Percentiles rank a stretch among this genome's conserved stretches.
Evolutionary conservation across 2,329 filamentous ascomycete species (phyloP).

Genomic region (Aschersonia sp.): DNA sequence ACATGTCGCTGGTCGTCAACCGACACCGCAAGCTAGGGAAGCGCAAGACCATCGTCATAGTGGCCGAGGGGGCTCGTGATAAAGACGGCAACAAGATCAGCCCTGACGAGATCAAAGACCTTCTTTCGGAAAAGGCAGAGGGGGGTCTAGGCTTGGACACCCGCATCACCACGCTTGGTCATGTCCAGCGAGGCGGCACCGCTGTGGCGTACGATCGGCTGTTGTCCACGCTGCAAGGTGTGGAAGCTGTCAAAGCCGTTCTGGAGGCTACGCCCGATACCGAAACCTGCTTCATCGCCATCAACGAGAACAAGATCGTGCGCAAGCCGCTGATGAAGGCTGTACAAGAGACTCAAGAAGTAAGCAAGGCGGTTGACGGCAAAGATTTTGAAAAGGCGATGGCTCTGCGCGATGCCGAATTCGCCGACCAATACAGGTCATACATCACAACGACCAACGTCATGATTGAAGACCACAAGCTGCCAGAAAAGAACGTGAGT

Average conservation of each 20-base stretch:
- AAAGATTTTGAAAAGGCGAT: conserved; percentile 85
- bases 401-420: conserved; percentile 80
- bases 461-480: conserved; percentile 49
- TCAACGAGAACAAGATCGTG: conserved; percentile 95
- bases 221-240: conserved; percentile 83
- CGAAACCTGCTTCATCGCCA: conserved; percentile 87
- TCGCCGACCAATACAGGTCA: conserved; percentile 79
- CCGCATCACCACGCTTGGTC: conserved; percentile 84
- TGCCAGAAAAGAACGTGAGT: conserved; percentile 58
- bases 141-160: conserved; percentile 70
- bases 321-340: conserved; percentile 81
- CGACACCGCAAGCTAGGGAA: conserved; percentile 82
- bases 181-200: conserved; percentile 90
- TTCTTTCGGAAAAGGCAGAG: conserved; percentile 59
- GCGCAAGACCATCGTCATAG: conserved; percentile 94
- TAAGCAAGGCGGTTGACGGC: conserved; percentile 65
- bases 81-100: conserved; percentile 71
- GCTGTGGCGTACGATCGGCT: conserved; percentile 92
- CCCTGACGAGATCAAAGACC: conserved; percentile 67
- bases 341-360: conserved; percentile 72
- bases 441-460: conserved; percentile 86
- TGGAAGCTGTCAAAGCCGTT: conserved; percentile 86
- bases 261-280: conserved; percentile 80
- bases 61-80: conserved; percentile 90
- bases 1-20: conserved; percentile 69